Percentiles rank a stretch among this genome's conserved stretches.
These are phyloP conservation scores for Calocera cornea DNA, from an alignment of 768 basidiomycete genomes.

Conservation along the genomic window DNA sequence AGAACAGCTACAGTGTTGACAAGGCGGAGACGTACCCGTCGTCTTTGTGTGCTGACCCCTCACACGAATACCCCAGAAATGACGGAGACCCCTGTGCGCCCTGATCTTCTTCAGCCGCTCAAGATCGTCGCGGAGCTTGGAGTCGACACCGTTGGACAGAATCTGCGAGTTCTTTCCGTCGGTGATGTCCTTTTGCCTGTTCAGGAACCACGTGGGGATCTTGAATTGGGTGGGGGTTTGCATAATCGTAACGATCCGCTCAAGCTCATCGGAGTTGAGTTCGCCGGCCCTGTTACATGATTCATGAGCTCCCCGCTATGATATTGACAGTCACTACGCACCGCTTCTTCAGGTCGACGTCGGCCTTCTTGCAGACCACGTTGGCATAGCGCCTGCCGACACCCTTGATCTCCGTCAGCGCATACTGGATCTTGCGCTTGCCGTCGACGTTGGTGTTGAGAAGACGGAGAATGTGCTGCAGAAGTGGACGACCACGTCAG, in stretches of 20 bases:
- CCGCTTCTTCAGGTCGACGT: conserved; percentile 98
- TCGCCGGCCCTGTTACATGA: conserved; percentile 75
- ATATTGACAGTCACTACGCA: conserved; percentile 29
- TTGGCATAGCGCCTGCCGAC: conserved; percentile 98
- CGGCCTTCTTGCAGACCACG: conserved; percentile 99
- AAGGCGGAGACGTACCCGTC: conserved; percentile 75
- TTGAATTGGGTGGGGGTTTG: conserved; percentile 99
- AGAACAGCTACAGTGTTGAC: too few species aligned
- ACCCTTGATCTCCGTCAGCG: conserved; percentile 99
- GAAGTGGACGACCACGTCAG: conserved; percentile 8
- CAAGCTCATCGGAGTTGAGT: conserved; percentile 98
- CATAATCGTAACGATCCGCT: conserved; percentile 97
- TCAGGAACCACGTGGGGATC: conserved; percentile 98
- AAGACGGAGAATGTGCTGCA: conserved; percentile 98
- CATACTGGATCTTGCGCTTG: conserved; percentile 98
- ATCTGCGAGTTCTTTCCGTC: conserved; percentile 96
- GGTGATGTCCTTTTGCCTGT: conserved; percentile 95
- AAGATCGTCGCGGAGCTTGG: conserved; percentile 93
- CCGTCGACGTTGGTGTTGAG: conserved; percentile 99
- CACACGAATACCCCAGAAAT: conserved; percentile 90
- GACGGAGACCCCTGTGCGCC: conserved; percentile 84
- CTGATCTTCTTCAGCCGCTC: conserved; percentile 99
- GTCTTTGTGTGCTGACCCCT: conserved; percentile 99
- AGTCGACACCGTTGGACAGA: conserved; percentile 91
- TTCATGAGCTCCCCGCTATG: neutral